Conservation (phyloP, 805 yeast species). For the Candida silvicultrix region DNA sequence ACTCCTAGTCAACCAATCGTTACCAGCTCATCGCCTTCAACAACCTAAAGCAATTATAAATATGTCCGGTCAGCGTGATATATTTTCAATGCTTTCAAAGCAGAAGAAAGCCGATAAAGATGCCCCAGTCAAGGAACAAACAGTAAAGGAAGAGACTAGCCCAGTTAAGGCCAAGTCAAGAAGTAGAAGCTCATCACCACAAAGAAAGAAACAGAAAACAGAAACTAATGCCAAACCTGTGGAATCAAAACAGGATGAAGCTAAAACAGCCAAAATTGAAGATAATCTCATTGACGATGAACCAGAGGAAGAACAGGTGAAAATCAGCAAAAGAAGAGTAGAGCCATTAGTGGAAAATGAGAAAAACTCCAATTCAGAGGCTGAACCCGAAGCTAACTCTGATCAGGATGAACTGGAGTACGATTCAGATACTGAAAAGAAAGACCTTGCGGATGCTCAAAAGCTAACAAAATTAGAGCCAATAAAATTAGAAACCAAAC, state of each 20-base stretch:
- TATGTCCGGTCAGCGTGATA: conserved; percentile 18
- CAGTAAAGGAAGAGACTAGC: not conserved
- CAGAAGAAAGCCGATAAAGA: conserved; percentile 1
- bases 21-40: not conserved
- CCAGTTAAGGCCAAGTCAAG: not conserved
- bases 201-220: not conserved
- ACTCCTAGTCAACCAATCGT: not conserved
- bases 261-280: not conserved
- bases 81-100: conserved; percentile 18
- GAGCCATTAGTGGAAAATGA: not conserved
- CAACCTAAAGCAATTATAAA: conserved; percentile 6
- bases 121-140: not conserved
- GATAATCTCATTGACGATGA: conserved; percentile 1
- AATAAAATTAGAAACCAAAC: not conserved
- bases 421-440: conserved; percentile 18
- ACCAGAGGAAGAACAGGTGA: not conserved
- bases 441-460: conserved; percentile 19
- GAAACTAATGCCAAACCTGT: not conserved
- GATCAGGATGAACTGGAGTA: conserved; percentile 14
- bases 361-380: not conserved
- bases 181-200: not conserved
- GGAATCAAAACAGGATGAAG: not conserved
- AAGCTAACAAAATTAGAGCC: conserved; percentile 10
- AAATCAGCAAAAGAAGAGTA: not conserved
- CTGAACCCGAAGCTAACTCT: conserved; percentile 2